Percentiles rank a stretch among this genome's conserved stretches.
Evolutionary conservation across 129 eudicot genomes (phyloP).

Genomic region (Flaveria bidentis): DNA sequence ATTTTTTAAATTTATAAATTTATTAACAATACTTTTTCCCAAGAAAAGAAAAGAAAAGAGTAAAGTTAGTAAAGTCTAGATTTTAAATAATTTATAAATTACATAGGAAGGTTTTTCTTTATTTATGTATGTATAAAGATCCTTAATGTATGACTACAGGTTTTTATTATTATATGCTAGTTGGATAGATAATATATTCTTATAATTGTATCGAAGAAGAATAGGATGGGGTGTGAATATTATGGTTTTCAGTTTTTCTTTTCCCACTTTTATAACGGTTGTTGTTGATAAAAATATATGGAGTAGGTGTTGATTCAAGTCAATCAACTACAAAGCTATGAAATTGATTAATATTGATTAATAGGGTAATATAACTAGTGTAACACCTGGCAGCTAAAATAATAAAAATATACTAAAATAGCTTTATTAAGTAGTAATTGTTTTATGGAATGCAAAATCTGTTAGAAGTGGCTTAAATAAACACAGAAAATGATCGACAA

Average conservation of each 20-base stretch:
- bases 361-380: no score
- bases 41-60: neutral
- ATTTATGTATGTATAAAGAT: neutral
- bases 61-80: neutral
- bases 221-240: neutral
- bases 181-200: neutral
- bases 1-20: slow-evolving; percentile 7
- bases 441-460: no score
- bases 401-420: no score
- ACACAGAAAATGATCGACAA: no score
- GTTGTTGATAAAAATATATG: neutral
- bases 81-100: neutral
- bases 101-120: neutral
- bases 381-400: no score
- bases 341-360: no score
- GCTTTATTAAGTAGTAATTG: no score
- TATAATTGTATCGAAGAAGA: slow-evolving; percentile 14
- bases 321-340: no score
- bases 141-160: neutral
- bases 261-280: neutral
- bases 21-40: neutral
- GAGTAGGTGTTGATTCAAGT: no score
- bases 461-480: no score
- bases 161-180: neutral
- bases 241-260: neutral